Evolutionary conservation across 164 flowering plant genomes (phyloP).

Genomic region (Paratinospora sagittata): DNA sequence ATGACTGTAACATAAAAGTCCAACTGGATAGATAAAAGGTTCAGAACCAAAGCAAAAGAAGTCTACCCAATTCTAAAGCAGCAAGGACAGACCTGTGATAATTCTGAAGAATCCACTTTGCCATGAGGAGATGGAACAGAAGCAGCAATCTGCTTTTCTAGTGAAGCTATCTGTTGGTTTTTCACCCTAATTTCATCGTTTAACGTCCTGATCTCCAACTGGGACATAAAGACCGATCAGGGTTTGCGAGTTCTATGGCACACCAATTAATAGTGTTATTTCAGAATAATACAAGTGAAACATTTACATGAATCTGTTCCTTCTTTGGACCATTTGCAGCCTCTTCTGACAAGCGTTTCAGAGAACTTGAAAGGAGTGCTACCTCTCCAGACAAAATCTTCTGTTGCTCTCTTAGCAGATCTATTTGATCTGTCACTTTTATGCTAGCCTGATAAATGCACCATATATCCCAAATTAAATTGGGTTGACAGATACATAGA

Average conservation of each 20-base stretch:
- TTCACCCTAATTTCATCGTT: conserved; percentile 66
- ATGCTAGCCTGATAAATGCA: conserved; percentile 45
- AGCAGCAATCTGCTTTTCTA: conserved; percentile 68
- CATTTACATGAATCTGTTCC: conserved; percentile 57
- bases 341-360: conserved; percentile 75
- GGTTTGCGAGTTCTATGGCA: conserved; percentile 5
- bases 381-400: conserved; percentile 89
- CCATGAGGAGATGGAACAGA: conserved; percentile 33
- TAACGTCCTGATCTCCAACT: conserved; percentile 67
- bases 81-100: conserved; percentile 47
- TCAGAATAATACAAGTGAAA: conserved; percentile 9
- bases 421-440: conserved; percentile 69
- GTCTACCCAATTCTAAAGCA: conserved; percentile 5
- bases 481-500: not conserved
- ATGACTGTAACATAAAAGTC: conserved; percentile 44
- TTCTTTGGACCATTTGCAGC: conserved; percentile 56
- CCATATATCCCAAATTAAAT: not conserved
- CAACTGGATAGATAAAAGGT: conserved; percentile 7
- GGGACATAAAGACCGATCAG: conserved; percentile 15
- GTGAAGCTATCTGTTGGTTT: conserved; percentile 60
- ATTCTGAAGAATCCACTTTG: conserved; percentile 44
- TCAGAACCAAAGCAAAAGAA: conserved; percentile 5
- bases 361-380: conserved; percentile 75
- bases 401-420: conserved; percentile 80
- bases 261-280: not conserved